A percentile compares a stretch with the other conserved stretches of the same genome.
These are phyloP conservation scores for Barnettozyma pratensis DNA, from an alignment of 805 yeast genomes.

Conservation along the genomic window DNA sequence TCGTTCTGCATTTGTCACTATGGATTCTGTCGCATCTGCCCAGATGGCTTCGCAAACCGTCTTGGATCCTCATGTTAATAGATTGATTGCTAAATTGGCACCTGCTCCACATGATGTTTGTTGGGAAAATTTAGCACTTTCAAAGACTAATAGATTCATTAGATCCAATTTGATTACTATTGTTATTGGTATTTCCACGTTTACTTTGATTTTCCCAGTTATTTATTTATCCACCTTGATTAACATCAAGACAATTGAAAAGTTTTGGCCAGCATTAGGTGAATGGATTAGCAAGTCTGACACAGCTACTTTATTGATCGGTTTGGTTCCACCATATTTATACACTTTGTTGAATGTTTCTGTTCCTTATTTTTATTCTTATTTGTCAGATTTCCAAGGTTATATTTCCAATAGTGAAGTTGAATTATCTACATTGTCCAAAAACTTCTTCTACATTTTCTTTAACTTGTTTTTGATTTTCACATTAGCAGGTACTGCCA, in stretches of 20 bases:
- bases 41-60: slow-evolving; percentile 97
- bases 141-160: slow-evolving; percentile 61
- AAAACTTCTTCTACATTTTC: slow-evolving; percentile 91
- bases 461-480: slow-evolving; percentile 90
- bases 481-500: slow-evolving; percentile 89
- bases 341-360: slow-evolving; percentile 79
- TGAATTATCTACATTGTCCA: slow-evolving; percentile 85
- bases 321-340: slow-evolving; percentile 84
- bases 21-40: slow-evolving; percentile 93
- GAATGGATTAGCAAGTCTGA: slow-evolving; percentile 53
- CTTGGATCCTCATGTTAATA: slow-evolving; percentile 81
- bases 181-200: slow-evolving; percentile 46
- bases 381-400: slow-evolving; percentile 65
- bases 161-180: slow-evolving; percentile 40
- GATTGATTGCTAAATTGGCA: slow-evolving; percentile 76
- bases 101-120: slow-evolving; percentile 95
- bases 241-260: slow-evolving; percentile 71
- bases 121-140: slow-evolving; percentile 84
- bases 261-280: slow-evolving; percentile 83
- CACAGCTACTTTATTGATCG: slow-evolving; percentile 77
- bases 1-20: slow-evolving; percentile 88
- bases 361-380: slow-evolving; percentile 82
- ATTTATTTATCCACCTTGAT: slow-evolving; percentile 78
- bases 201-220: slow-evolving; percentile 78
- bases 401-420: slow-evolving; percentile 88